phyloP scores from a whole-genome alignment of 1,139 yeast genomes.

The Scheffersomyces segobiensis region DNA sequence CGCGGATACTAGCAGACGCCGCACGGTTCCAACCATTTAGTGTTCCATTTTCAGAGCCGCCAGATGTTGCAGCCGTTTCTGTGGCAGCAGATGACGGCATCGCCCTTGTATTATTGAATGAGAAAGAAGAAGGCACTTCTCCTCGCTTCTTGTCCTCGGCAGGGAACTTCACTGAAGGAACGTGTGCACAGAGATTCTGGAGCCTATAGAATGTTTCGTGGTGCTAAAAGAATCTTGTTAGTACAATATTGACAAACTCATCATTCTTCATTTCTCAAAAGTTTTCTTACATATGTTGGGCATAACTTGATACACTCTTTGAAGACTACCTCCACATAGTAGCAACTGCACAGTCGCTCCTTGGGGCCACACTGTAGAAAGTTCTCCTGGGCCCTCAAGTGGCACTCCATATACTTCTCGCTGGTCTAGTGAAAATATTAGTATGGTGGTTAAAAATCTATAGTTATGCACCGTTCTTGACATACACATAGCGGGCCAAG shows the following conservation, averaged over 20 bases:
- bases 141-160: not conserved
- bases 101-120: not conserved
- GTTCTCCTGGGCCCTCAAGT: conserved; percentile 6
- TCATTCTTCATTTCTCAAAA: not conserved
- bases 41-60: not conserved
- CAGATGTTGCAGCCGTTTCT: not conserved
- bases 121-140: not conserved
- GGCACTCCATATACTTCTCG: conserved; percentile 8
- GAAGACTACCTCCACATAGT: conserved; percentile 8
- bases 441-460: not conserved
- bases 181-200: conserved; percentile 1
- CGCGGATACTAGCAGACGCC: not conserved
- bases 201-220: conserved; percentile 11
- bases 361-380: conserved; percentile 3
- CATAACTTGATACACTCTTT: conserved; percentile 10
- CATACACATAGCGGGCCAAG: conserved; percentile 15
- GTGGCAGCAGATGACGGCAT: not conserved
- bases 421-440: conserved; percentile 4
- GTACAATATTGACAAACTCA: not conserved
- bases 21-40: not conserved
- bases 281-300: conserved; percentile 8
- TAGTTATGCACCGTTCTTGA: not conserved
- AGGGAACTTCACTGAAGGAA: not conserved
- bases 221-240: conserved; percentile 6
- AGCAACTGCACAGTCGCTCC: conserved; percentile 9